A percentile compares a stretch with the other conserved stretches of the same genome.
Conservation (phyloP, 768 basidiomycete genomes). For the Collybiopsis confluens region DNA sequence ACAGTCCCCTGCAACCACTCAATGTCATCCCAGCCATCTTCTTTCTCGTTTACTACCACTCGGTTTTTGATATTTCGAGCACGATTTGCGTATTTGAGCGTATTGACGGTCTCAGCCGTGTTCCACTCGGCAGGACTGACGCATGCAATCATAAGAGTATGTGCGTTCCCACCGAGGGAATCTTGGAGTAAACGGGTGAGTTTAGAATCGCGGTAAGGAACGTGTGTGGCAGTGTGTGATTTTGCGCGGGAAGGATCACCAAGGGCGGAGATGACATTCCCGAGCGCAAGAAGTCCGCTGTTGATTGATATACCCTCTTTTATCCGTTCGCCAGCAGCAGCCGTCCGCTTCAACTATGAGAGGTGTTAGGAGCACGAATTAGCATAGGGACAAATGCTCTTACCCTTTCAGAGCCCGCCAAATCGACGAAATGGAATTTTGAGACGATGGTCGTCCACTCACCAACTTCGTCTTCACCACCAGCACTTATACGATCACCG, state of each 20-base stretch:
- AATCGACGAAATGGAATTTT: conserved; percentile 98
- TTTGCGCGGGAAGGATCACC: conserved; percentile 89
- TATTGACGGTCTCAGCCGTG: conserved; percentile 88
- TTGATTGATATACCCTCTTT: conserved; percentile 99
- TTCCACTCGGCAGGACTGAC: conserved; percentile 97
- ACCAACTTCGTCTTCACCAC: conserved; percentile 58
- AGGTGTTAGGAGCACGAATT: neutral
- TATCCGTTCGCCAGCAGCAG: conserved; percentile 92
- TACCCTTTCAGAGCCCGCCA: conserved; percentile 95
- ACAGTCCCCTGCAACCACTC: conserved; percentile 93
- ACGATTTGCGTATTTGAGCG: conserved; percentile 95
- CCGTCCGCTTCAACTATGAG: conserved; percentile 87
- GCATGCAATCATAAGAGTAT: conserved; percentile 99
- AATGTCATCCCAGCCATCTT: conserved; percentile 98
- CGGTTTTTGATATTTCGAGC: conserved; percentile 97
- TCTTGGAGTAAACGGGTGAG: conserved; percentile 95
- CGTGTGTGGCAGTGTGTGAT: conserved; percentile 78
- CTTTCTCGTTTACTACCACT: conserved; percentile 87
- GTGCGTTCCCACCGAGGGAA: conserved; percentile 94
- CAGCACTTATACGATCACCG: conserved; percentile 37
- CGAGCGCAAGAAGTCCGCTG: conserved; percentile 90
- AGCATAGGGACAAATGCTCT: conserved; percentile 20
- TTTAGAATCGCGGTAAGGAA: conserved; percentile 98
- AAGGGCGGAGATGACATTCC: conserved; percentile 97
- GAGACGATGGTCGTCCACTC: conserved; percentile 90